Evolutionary conservation across 1,139 yeast species (phyloP), one percentile per base, ranked within the genome.

Genomic region (Petasospora rhodanensis): DNA sequence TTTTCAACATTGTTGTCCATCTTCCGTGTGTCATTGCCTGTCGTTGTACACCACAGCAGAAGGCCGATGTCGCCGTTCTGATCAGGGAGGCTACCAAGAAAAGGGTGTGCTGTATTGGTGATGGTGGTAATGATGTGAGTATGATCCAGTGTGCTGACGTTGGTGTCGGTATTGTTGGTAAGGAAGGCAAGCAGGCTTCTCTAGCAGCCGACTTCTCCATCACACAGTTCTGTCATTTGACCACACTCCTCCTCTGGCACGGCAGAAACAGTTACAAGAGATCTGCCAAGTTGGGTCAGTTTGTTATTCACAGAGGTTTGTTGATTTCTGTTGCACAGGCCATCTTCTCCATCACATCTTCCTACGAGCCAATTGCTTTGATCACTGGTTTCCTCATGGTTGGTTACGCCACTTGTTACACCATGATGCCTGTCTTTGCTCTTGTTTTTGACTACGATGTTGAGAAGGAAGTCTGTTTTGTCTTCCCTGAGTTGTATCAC

Each of bases 141-240:
- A 93, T 93, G 99, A 93, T 93, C 48, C 98, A 91, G 61, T 84
- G 94, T 49, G 98, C 99, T 0, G 96, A 93, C 62, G 96, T 93
- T 9, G 99, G 99, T 37, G 95, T 93, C 24, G 99, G 99, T 35
- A 91, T 93, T 47, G 98, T 91, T 17, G 99, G 99, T 25, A 93
- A 93, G 56, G 99, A 93, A 59, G 99, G 99, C 18, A 81, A 81
- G 47, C 99, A 93, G 57, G 98, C 98, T 0, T 86, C 96, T 1
- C 65, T 93, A 35, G 96, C 97, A 3, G 98, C 98, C 0, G 99
- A 93, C 59, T 93, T 89, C 58, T 85, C 96, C 22, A 77, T 93
- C 35, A 82, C 87, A 25, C 96, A 89, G 59, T 93, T 93, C 56
- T 85, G 94, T 52, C 86, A 85, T 56, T 62, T 93, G 42, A 83